phyloP scores from a whole-genome alignment of 2,329 filamentous ascomycete genomes.

The Alternaria postmessia region DNA sequence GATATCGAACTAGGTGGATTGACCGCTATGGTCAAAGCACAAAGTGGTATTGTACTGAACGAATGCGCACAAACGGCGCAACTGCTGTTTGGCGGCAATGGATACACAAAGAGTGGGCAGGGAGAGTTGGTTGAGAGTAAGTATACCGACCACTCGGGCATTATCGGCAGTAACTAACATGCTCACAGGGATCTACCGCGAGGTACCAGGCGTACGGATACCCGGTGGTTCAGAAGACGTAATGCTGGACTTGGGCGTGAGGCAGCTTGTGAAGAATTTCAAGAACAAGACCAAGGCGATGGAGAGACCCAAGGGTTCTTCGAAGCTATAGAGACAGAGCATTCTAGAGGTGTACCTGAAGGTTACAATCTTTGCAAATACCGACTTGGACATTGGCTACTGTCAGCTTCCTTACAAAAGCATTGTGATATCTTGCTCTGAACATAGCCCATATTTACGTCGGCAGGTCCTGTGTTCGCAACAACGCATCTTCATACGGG shows the following conservation, averaged over 20 bases:
- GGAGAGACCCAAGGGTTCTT: conserved; percentile 53
- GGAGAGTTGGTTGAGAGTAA: conserved; percentile 75
- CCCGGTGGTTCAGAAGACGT: conserved; percentile 78
- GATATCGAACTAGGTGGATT: conserved; percentile 73
- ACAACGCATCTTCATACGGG: neutral
- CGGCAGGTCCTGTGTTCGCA: neutral
- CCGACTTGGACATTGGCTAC: neutral
- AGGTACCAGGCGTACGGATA: conserved; percentile 68
- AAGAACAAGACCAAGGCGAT: conserved; percentile 64
- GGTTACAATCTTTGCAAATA: neutral
- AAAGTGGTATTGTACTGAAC: conserved; percentile 74
- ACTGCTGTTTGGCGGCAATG: conserved; percentile 77
- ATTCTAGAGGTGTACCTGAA: neutral
- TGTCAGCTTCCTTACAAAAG: neutral
- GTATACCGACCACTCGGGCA: conserved; percentile 39
- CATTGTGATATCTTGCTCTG: neutral
- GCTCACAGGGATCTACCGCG: conserved; percentile 65
- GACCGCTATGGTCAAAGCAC: conserved; percentile 76
- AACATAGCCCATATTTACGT: neutral
- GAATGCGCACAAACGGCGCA: conserved; percentile 75
- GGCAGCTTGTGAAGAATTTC: conserved; percentile 76
- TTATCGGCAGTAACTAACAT: conserved; percentile 18
- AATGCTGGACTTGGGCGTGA: conserved; percentile 72
- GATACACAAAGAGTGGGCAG: conserved; percentile 73
- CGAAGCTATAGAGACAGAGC: conserved; percentile 51